These are phyloP conservation scores for Hordeum vulgare DNA, from an alignment of 176 grass and related monocot species.

Conservation along the genomic window DNA sequence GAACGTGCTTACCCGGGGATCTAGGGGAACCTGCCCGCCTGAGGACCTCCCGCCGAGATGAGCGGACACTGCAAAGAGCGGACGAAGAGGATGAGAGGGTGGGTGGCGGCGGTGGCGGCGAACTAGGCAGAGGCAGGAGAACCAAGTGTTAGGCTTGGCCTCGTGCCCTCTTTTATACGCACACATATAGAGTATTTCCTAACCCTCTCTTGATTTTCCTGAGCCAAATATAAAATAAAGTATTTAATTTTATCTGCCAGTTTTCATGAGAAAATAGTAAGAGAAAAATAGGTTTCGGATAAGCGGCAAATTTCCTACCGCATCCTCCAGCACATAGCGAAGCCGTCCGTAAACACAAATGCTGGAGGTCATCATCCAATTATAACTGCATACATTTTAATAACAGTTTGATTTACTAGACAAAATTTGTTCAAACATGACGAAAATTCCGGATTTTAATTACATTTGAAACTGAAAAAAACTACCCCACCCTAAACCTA, in stretches of 20 bases:
- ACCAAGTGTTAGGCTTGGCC: background rate
- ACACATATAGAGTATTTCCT: background rate
- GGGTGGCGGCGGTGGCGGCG: background rate
- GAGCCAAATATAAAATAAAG: background rate
- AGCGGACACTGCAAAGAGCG: background rate
- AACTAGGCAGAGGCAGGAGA: background rate
- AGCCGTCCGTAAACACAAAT: too few species aligned
- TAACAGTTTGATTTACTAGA: too few species aligned
- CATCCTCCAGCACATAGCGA: too few species aligned
- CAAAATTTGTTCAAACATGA: too few species aligned
- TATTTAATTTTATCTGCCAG: background rate
- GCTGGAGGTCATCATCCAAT: too few species aligned
- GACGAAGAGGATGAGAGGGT: background rate
- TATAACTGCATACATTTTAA: too few species aligned
- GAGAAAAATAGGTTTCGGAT: too few species aligned
- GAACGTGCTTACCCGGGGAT: conserved; percentile 3
- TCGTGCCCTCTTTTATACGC: conserved; percentile 14
- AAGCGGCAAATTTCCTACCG: too few species aligned
- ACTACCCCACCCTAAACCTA: too few species aligned
- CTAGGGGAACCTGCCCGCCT: conserved; percentile 2
- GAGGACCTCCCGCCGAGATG: background rate
- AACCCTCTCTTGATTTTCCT: background rate
- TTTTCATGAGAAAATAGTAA: background rate
- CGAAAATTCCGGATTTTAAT: too few species aligned
- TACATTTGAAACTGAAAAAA: too few species aligned